Percentiles rank a stretch among this genome's conserved stretches.
Conservation (phyloP, 768 basidiomycete species). For the Boletales sp. region DNA sequence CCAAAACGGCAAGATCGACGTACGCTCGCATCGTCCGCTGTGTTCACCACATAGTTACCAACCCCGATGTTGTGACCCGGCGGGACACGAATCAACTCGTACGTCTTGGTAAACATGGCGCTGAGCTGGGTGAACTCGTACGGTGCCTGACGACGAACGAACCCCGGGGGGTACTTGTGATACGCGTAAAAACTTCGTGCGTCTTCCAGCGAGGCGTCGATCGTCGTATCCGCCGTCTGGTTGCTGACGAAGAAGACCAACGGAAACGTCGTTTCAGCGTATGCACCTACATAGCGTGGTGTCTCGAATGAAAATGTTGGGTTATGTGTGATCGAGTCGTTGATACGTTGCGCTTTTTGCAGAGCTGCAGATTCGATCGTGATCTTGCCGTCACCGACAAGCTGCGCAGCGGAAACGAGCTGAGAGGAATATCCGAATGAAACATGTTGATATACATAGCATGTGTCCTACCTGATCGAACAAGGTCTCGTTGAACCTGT, state of each 20-base stretch:
- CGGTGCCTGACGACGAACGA: conserved; percentile 15
- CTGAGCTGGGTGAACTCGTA: conserved; percentile 5
- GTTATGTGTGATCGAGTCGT: conserved; percentile 24
- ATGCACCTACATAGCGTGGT: conserved; percentile 9
- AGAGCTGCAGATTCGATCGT: conserved; percentile 21
- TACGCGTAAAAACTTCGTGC: conserved; percentile 19
- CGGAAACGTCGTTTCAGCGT: conserved; percentile 22
- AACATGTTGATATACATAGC: background rate
- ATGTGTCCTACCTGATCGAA: conserved; percentile 10
- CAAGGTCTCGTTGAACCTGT: conserved; percentile 23
- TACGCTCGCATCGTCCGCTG: conserved; percentile 10
- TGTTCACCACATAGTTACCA: conserved; percentile 13
- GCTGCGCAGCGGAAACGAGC: conserved; percentile 16
- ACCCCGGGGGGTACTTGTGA: conserved; percentile 18
- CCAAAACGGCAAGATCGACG: too few relatives aligned
- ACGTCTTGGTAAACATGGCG: conserved; percentile 1
- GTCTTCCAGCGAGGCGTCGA: conserved; percentile 5
- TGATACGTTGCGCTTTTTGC: conserved; percentile 21
- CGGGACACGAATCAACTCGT: background rate
- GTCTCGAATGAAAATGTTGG: conserved; percentile 20
- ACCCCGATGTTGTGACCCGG: conserved; percentile 18
- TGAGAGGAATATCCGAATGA: background rate
- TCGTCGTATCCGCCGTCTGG: conserved; percentile 18
- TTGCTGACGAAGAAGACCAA: conserved; percentile 24
- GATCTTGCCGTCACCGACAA: conserved; percentile 15